These are phyloP conservation scores for Peziza echinospora DNA, from an alignment of 495 filamentous ascomycete species.

Conservation along the genomic window DNA sequence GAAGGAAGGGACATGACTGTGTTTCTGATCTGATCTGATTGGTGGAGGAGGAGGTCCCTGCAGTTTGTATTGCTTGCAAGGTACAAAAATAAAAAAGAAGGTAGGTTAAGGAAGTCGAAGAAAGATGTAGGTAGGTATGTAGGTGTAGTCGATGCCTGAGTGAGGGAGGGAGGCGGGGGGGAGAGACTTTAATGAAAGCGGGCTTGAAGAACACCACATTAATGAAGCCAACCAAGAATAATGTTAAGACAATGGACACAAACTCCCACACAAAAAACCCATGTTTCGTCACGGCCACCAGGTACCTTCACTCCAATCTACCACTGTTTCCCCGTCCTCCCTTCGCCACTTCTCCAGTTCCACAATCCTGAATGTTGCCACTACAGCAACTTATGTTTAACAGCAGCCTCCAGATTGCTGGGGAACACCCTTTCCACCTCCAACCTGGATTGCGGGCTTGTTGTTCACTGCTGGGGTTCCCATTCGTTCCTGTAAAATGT, in stretches of 20 bases:
- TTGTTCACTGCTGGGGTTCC: constrained; percentile 86
- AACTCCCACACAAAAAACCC: not conserved
- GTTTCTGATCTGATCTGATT: too few relatives aligned
- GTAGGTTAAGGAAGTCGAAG: too few relatives aligned
- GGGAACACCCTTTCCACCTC: constrained; percentile 81
- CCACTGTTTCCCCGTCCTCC: not conserved
- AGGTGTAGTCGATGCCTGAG: too few relatives aligned
- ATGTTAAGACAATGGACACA: not conserved
- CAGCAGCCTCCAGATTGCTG: constrained; percentile 87
- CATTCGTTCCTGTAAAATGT: constrained; percentile 53
- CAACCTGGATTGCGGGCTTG: constrained; percentile 92
- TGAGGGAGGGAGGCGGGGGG: too few relatives aligned
- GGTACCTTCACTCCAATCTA: not conserved
- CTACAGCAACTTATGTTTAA: constrained; percentile 29
- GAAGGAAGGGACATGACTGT: not conserved
- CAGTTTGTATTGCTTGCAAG: too few relatives aligned
- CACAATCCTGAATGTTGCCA: not conserved
- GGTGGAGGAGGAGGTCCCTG: too few relatives aligned
- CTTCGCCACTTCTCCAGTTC: not conserved
- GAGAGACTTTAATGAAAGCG: too few relatives aligned
- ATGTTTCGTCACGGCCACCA: too few relatives aligned
- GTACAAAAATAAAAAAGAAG: too few relatives aligned
- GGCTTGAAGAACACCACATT: not conserved
- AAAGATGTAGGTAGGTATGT: too few relatives aligned
- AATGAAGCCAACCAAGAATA: not conserved